Percentiles rank a stretch among this genome's conserved stretches.
phyloP scores from a whole-genome alignment of 805 yeast species.

The Schizosaccharomyces japonicus region DNA sequence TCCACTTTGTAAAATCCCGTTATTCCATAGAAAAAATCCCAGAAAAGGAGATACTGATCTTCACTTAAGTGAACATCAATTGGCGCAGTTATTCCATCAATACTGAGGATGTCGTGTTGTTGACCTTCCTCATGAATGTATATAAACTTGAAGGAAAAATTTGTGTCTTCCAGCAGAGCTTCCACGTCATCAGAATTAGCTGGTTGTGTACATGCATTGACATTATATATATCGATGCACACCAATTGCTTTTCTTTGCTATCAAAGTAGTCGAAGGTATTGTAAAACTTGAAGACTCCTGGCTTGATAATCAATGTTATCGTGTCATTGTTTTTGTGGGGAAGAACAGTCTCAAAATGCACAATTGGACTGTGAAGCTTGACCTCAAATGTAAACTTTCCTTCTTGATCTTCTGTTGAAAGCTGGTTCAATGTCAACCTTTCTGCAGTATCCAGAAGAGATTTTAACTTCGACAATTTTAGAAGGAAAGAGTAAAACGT shows the following conservation, averaged over 20 bases:
- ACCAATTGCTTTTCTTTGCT: constrained; percentile 9
- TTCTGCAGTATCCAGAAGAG: no score
- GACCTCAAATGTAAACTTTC: constrained; percentile 35
- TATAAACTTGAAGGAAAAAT: background rate
- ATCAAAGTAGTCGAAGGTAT: constrained; percentile 24
- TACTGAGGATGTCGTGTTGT: background rate
- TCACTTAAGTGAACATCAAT: background rate
- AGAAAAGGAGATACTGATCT: background rate
- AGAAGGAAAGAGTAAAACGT: constrained; percentile 42
- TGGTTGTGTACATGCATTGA: background rate
- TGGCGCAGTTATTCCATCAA: background rate
- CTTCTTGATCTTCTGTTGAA: no score
- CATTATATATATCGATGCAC: background rate
- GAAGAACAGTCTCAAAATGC: constrained; percentile 31
- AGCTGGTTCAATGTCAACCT: no score
- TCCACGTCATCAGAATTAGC: background rate
- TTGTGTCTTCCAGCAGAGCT: background rate
- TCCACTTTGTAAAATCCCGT: background rate
- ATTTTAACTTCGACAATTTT: constrained; percentile 69
- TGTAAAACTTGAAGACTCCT: constrained; percentile 59
- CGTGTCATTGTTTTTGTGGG: background rate
- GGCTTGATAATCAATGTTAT: constrained; percentile 37
- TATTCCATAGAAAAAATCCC: background rate
- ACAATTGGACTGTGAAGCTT: constrained; percentile 60
- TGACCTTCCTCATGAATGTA: background rate